Conservation (phyloP, 371 early-diverging fungal species). For the Globomyces sp. region DNA sequence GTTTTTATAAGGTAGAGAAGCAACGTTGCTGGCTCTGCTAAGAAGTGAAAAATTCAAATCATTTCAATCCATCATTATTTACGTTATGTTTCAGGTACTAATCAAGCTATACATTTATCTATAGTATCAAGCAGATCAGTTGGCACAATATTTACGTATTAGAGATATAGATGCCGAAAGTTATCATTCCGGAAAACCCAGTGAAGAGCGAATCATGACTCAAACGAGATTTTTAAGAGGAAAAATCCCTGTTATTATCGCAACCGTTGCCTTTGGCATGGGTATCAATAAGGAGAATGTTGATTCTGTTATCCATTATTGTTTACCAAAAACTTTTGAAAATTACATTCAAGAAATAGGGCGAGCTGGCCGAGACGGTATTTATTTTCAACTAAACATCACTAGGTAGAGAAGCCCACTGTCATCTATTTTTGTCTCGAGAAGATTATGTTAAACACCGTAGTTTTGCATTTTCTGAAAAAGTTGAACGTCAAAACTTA, state of each 20-base stretch:
- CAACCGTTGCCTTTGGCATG: slow-evolving; percentile 84
- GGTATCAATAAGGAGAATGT: slow-evolving; percentile 83
- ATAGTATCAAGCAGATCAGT: slow-evolving; percentile 55
- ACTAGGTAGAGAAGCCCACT: slow-evolving; percentile 42
- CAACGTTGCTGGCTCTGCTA: no score
- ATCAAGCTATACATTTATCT: slow-evolving; percentile 18
- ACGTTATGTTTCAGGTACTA: slow-evolving; percentile 56
- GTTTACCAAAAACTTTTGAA: slow-evolving; percentile 75
- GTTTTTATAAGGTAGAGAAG: slow-evolving; percentile 33
- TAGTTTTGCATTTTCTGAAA: slow-evolving; percentile 60
- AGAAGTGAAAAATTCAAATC: slow-evolving; percentile 39
- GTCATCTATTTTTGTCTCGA: slow-evolving; percentile 65
- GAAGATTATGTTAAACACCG: slow-evolving; percentile 66
- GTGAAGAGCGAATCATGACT: slow-evolving; percentile 59
- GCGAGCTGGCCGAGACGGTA: slow-evolving; percentile 79
- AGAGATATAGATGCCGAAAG: slow-evolving; percentile 61
- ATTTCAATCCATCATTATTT: slow-evolving; percentile 60
- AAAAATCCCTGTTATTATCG: slow-evolving; percentile 67
- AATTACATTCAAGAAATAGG: slow-evolving; percentile 85
- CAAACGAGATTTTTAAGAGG: slow-evolving; percentile 62
- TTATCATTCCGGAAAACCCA: slow-evolving; percentile 78
- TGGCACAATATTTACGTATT: slow-evolving; percentile 62
- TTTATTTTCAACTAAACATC: neutral
- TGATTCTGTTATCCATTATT: slow-evolving; percentile 77
- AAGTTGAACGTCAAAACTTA: slow-evolving; percentile 50